Evolutionary conservation across 2,329 filamentous ascomycete genomes (phyloP), one percentile per base, ranked within the genome.

Genomic region (Cryoendolithus antarcticus): DNA sequence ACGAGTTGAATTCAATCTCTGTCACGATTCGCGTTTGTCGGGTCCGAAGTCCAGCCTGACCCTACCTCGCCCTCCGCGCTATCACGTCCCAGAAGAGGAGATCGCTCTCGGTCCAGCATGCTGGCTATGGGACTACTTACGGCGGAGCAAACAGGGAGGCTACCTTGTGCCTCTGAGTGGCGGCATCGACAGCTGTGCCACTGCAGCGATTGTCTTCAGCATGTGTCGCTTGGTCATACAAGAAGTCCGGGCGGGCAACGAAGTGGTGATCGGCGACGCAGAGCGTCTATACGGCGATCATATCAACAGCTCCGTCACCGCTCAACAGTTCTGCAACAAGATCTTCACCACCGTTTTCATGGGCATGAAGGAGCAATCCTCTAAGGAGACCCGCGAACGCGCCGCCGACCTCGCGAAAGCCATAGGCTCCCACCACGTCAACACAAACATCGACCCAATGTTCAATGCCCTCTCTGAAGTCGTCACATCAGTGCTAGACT

Each of bases 401-500:
- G 80, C 84, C 1, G 72, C 72, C 51, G 65, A 71, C 0, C 67
- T 89, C 2, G 61, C 67, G 1, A 53, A 64, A 3, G 67, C 64
- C 4, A 85, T 89, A 38, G 83, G 82, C 3, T 67, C 73, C 10
- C 78, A 86, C 51, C 85, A 91, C 54, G 67, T 74, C 3, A 73
- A 88, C 52, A 64, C 86, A 33, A 75, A 86, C 51, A 86, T 89
- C 41, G 84, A 89, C 53, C 67, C 69, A 2, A 69, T 79, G 6
- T 75, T 77, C 44, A 64, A 71, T 12, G 72, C 79, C 0, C 63
- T 77, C 37, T 75, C 72, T 48, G 68, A 67, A 32, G 60, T 86
- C 1, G 66, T 86, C 39, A 66, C 69, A 0, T 57, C 66, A 2
- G 69, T 74, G 0, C 74, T 76, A 1, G 65, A 64, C 31, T 84